Conservation (phyloP, 1,284 basidiomycete species). For the Naganishia liquefaciens region DNA sequence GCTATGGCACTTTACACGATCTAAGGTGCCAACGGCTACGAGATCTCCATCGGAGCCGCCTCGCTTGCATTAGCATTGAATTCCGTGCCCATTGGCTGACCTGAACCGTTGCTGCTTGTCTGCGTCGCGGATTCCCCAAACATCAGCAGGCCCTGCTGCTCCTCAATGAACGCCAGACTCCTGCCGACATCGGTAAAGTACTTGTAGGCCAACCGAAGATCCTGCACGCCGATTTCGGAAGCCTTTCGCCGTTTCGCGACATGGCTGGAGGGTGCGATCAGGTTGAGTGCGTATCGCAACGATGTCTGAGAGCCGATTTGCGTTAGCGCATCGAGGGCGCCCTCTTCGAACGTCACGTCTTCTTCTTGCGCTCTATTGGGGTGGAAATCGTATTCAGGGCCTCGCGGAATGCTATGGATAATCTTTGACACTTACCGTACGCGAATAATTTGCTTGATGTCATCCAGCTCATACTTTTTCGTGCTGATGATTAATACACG, state of each 20-base stretch:
- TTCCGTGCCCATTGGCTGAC: slow-evolving; percentile 18
- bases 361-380: slow-evolving; percentile 81
- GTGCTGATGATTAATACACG: slow-evolving; percentile 94
- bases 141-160: slow-evolving; percentile 74
- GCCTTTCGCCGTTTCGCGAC: slow-evolving; percentile 78
- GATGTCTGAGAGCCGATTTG: slow-evolving; percentile 84
- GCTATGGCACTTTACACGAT: background rate
- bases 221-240: slow-evolving; percentile 74
- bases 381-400: background rate
- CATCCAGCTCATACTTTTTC: slow-evolving; percentile 78
- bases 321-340: slow-evolving; percentile 75
- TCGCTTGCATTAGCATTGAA: slow-evolving; percentile 10
- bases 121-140: slow-evolving; percentile 50
- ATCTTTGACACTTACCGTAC: slow-evolving; percentile 64
- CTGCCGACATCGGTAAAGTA: slow-evolving; percentile 96
- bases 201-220: slow-evolving; percentile 77
- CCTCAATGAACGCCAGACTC: slow-evolving; percentile 82
- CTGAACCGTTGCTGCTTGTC: slow-evolving; percentile 11
- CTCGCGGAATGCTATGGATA: background rate
- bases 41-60: slow-evolving; percentile 26
- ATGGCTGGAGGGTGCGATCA: slow-evolving; percentile 86
- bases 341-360: slow-evolving; percentile 79
- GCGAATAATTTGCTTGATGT: slow-evolving; percentile 86
- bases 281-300: slow-evolving; percentile 83
- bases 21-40: background rate